Evolutionary conservation across 2,329 filamentous ascomycete genomes (phyloP), one percentile per base, ranked within the genome.

Genomic region (Calonectria multiphialidica): DNA sequence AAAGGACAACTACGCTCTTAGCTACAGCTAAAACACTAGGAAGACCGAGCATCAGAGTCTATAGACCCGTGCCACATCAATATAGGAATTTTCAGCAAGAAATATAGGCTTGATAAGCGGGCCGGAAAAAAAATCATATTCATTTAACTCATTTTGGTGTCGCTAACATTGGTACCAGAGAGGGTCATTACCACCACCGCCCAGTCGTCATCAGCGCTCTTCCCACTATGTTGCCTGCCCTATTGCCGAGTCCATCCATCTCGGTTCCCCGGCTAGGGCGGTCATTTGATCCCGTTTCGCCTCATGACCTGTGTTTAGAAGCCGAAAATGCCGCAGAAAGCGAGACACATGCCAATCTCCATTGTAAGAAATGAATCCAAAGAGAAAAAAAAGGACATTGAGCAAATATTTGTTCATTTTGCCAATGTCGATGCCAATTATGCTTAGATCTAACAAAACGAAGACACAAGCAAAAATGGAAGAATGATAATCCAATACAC

Each of bases 141-240:
- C 50, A 65, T 42, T 66, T 33, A 55, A 62, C 61, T 66, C 53
- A 55, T 70, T 71, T 50, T 35, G 33, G 37, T 45, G 33, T 65
- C 42, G 68, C 68, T 30, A 42, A 62, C 12, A 13, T 69, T 63
- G 62, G 53, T 40, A 61, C 25, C 50, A 55, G 53, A 55, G 53
- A 30, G 28, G 35, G 47, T 45, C 61, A 62, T 61, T 47, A 28
- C 53, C 40, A 44, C 57, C 47, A 7, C 47, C 47, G 44, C 45
- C 18, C 13, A 47, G 33, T 64, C 42, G 30, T 47, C 25, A 49
- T 30, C 44, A 15, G 40, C 57, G 37, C 35, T 61, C 61, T 37
- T 16, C 44, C 44, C 42, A 47, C 44, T 12, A 50, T 23, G 18
- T n/a, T 64, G 35, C 37, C 35, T 37, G 13, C 25, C 30, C 42